Conservation (phyloP, 768 basidiomycete genomes). For the Russula brevipes region DNA sequence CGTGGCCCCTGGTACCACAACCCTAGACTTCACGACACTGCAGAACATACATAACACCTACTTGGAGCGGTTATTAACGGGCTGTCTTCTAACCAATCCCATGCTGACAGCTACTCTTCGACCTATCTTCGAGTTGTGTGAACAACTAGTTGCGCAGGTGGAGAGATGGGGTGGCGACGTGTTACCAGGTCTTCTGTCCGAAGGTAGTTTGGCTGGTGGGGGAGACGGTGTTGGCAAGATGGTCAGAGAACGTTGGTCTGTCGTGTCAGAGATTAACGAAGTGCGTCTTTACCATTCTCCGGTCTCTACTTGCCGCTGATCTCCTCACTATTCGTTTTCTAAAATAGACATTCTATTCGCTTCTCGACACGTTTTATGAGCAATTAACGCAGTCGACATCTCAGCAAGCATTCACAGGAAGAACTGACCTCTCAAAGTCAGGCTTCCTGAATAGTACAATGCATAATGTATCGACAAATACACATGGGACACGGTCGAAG, state of each 20-base stretch:
- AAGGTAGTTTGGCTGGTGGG: constrained; percentile 60
- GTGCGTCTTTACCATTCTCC: constrained; percentile 37
- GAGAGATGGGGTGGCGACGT: constrained; percentile 93
- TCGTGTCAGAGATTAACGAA: constrained; percentile 75
- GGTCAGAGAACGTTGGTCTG: constrained; percentile 62
- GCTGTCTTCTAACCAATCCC: constrained; percentile 69
- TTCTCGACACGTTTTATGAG: constrained; percentile 75
- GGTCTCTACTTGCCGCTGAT: constrained; percentile 21
- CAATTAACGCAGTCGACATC: constrained; percentile 71
- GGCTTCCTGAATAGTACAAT: constrained; percentile 53
- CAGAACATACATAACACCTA: constrained; percentile 79
- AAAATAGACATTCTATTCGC: constrained; percentile 55
- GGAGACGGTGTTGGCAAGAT: constrained; percentile 61
- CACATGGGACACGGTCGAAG: constrained; percentile 45
- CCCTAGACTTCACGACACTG: constrained; percentile 81
- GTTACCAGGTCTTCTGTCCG: constrained; percentile 74
- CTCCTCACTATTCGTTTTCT: background rate
- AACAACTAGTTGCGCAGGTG: constrained; percentile 79
- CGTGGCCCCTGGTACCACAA: constrained; percentile 31
- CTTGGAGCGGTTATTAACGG: constrained; percentile 71
- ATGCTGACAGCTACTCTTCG: constrained; percentile 57
- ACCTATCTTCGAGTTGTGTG: constrained; percentile 76
- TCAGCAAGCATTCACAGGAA: constrained; percentile 59
- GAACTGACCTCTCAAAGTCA: constrained; percentile 70
- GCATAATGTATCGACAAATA: constrained; percentile 37